phyloP scores from a whole-genome alignment of 1,284 basidiomycete species.

The Caloboletus firmus region DNA sequence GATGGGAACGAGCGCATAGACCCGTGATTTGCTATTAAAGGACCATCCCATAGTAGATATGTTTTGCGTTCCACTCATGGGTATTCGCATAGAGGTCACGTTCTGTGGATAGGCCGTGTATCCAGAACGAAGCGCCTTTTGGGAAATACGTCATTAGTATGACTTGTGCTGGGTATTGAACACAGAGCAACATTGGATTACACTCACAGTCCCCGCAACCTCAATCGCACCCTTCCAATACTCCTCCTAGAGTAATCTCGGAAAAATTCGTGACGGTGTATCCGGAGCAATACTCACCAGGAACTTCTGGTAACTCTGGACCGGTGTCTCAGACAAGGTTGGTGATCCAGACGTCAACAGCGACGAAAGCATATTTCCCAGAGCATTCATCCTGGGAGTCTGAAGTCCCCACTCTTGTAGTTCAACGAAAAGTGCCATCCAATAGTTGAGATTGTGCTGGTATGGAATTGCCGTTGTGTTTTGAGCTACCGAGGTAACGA shows the following conservation, averaged over 20 bases:
- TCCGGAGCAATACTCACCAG: not conserved
- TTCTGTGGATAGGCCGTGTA: slow-evolving; percentile 4
- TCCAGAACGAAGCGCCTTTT: slow-evolving; percentile 6
- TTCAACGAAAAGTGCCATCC: not conserved
- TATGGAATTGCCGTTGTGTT: not conserved
- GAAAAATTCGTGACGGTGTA: not conserved
- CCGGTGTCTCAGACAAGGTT: not conserved
- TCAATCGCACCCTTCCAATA: slow-evolving; percentile 5
- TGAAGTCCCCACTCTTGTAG: slow-evolving; percentile 1
- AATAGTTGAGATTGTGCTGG: slow-evolving; percentile 4
- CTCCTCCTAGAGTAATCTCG: not conserved
- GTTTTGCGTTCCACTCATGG: not conserved
- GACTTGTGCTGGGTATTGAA: not conserved
- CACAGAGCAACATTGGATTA: not conserved
- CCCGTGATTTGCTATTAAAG: not conserved
- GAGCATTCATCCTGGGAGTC: slow-evolving; percentile 1
- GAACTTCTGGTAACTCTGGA: not conserved
- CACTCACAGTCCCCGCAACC: not conserved
- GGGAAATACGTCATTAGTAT: not conserved
- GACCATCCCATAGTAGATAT: slow-evolving; percentile 6
- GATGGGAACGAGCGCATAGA: slow-evolving; percentile 6
- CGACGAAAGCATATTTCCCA: slow-evolving; percentile 6
- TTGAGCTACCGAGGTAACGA: not conserved
- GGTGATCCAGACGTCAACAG: not conserved
- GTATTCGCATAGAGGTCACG: not conserved